A percentile compares a stretch with the other conserved stretches of the same genome.
Evolutionary conservation across 2,329 filamentous ascomycete species (phyloP).

Genomic region (Verticillium nubilum): DNA sequence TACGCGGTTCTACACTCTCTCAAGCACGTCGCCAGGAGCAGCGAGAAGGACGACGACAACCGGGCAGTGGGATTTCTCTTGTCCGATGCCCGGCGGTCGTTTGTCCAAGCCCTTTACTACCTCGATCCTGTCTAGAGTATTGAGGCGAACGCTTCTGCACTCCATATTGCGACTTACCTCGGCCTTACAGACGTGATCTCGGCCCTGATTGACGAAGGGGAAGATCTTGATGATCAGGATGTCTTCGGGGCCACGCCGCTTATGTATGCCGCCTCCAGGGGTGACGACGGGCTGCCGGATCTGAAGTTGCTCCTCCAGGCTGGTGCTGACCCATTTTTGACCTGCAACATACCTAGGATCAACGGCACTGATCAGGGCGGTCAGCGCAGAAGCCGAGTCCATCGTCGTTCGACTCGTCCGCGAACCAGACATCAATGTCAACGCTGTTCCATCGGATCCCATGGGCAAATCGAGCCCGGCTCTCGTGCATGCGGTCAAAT

Average conservation of each 20-base stretch:
- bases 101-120: slow-evolving; percentile 1
- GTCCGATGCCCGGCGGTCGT: not conserved
- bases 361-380: not conserved
- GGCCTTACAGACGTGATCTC: not conserved
- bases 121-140: not conserved
- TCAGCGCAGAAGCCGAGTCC: not conserved
- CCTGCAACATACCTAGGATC: not conserved
- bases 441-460: not conserved
- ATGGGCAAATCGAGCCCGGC: not conserved
- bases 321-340: not conserved
- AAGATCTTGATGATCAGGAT: not conserved
- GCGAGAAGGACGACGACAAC: not conserved
- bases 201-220: not conserved
- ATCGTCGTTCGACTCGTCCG: not conserved
- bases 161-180: not conserved
- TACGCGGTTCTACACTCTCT: not conserved
- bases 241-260: not conserved
- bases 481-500: not conserved
- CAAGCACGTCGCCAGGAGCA: not conserved
- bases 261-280: not conserved
- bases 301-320: not conserved
- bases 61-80: not conserved
- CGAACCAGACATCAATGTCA: slow-evolving; percentile 1
- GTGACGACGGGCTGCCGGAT: not conserved
- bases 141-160: not conserved